phyloP scores from a whole-genome alignment of 257 asterid species.

The Penstemon newberryi region DNA sequence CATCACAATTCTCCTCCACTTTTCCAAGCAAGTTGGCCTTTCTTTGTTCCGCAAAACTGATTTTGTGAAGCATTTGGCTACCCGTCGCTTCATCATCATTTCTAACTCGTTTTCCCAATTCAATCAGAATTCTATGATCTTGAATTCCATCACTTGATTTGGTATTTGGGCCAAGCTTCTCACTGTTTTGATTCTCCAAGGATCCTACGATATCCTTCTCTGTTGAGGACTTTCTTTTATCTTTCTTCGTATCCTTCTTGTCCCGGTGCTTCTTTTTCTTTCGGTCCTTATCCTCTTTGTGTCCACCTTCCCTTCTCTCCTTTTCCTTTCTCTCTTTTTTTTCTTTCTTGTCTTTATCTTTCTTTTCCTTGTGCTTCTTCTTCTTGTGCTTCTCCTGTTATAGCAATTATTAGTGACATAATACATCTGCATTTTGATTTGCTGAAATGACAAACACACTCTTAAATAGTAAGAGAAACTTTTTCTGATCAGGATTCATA shows the following conservation, averaged over 20 bases:
- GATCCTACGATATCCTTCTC: constrained; percentile 32
- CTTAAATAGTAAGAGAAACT: too few relatives aligned
- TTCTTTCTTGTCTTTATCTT: constrained; percentile 56
- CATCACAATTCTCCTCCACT: constrained; percentile 28
- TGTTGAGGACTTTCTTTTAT: constrained; percentile 35
- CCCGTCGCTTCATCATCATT: constrained; percentile 39
- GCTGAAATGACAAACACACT: too few relatives aligned
- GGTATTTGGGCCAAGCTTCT: constrained; percentile 30
- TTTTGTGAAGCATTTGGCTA: constrained; percentile 35
- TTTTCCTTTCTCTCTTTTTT: constrained; percentile 47
- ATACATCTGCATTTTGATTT: constrained; percentile 6
- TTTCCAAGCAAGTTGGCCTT: constrained; percentile 27
- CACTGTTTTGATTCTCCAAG: constrained; percentile 35
- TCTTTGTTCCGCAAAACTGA: constrained; percentile 26
- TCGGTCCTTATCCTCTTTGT: constrained; percentile 51
- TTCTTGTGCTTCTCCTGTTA: constrained; percentile 52
- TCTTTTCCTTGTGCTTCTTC: constrained; percentile 53
- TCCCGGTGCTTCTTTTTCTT: constrained; percentile 48
- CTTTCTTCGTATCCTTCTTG: constrained; percentile 49
- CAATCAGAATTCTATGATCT: constrained; percentile 23
- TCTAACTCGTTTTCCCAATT: constrained; percentile 42
- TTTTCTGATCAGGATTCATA: too few relatives aligned
- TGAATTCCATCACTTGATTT: constrained; percentile 19
- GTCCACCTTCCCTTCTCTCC: constrained; percentile 45
- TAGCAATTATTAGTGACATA: background rate